Conservation (phyloP, 2,329 filamentous ascomycete genomes). For the Trichoderma sp. region DNA sequence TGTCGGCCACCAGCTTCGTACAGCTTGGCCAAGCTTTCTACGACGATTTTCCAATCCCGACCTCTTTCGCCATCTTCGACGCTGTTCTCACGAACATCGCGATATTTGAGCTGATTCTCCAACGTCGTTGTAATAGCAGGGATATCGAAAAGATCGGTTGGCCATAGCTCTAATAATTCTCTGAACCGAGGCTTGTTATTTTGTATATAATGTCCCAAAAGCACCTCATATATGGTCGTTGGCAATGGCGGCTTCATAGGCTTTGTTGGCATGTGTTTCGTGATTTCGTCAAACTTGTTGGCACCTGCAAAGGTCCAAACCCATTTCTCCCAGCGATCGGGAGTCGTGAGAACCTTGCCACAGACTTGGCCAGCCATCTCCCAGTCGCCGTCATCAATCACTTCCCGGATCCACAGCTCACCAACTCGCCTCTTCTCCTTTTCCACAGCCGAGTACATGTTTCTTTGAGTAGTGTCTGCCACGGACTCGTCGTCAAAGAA, state of each 20-base stretch:
- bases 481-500: constrained; percentile 68
- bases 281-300: constrained; percentile 85
- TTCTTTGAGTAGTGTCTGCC: constrained; percentile 57
- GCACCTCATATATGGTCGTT: constrained; percentile 79
- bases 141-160: constrained; percentile 79
- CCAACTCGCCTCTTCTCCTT: constrained; percentile 89
- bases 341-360: constrained; percentile 75
- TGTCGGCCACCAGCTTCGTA: constrained; percentile 79
- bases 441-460: constrained; percentile 65
- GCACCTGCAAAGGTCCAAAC: constrained; percentile 87
- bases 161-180: constrained; percentile 79
- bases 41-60: constrained; percentile 85
- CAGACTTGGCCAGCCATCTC: constrained; percentile 73
- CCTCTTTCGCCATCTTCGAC: constrained; percentile 70
- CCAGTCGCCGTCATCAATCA: constrained; percentile 77
- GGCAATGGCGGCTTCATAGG: constrained; percentile 77
- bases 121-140: constrained; percentile 73
- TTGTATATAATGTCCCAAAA: constrained; percentile 85
- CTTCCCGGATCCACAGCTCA: constrained; percentile 87
- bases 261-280: constrained; percentile 73
- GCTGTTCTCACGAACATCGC: constrained; percentile 72
- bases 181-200: constrained; percentile 72
- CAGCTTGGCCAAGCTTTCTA: constrained; percentile 79
- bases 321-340: constrained; percentile 91
- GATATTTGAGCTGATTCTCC: constrained; percentile 76